Percentiles rank a stretch among this genome's conserved stretches.
Conservation (phyloP, 1,139 yeast genomes). For the Nakaseomyces delphensis region DNA sequence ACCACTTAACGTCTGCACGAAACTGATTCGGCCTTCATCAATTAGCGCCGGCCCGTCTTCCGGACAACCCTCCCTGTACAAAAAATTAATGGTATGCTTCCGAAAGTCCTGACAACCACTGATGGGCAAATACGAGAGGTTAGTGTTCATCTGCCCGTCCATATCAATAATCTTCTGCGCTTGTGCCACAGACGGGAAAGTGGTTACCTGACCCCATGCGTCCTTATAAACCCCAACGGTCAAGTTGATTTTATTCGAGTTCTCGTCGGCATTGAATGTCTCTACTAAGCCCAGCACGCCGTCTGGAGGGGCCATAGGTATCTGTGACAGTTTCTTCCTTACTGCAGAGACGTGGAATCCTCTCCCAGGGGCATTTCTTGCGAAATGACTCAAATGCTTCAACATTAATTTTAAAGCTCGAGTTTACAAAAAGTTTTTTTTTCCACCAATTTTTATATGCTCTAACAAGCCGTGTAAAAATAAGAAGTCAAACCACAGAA, state of each 20-base stretch:
- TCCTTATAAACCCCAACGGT: slow-evolving; percentile 95
- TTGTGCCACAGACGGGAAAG: slow-evolving; percentile 67
- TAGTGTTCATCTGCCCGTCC: slow-evolving; percentile 43
- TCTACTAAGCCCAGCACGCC: slow-evolving; percentile 62
- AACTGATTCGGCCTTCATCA: slow-evolving; percentile 42
- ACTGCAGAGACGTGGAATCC: neutral
- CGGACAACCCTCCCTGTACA: slow-evolving; percentile 49
- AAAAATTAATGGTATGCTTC: slow-evolving; percentile 57
- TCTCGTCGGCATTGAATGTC: slow-evolving; percentile 45
- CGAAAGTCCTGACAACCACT: slow-evolving; percentile 66
- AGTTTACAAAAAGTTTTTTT: too few relatives aligned
- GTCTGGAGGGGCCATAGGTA: slow-evolving; percentile 54
- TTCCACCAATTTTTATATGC: too few relatives aligned
- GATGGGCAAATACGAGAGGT: slow-evolving; percentile 48
- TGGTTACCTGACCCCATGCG: slow-evolving; percentile 75
- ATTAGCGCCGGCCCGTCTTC: slow-evolving; percentile 27
- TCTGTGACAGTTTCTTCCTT: slow-evolving; percentile 12
- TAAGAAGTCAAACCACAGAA: too few relatives aligned
- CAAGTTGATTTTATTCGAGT: slow-evolving; percentile 66
- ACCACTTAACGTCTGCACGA: slow-evolving; percentile 84
- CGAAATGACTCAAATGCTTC: neutral
- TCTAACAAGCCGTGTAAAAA: too few relatives aligned
- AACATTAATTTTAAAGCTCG: too few relatives aligned
- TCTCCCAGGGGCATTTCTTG: neutral
- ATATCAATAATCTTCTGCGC: slow-evolving; percentile 42